These are phyloP conservation scores for Cryptosporidium viatorum DNA, from an alignment of 169 alveolate species.

Conservation along the genomic window DNA sequence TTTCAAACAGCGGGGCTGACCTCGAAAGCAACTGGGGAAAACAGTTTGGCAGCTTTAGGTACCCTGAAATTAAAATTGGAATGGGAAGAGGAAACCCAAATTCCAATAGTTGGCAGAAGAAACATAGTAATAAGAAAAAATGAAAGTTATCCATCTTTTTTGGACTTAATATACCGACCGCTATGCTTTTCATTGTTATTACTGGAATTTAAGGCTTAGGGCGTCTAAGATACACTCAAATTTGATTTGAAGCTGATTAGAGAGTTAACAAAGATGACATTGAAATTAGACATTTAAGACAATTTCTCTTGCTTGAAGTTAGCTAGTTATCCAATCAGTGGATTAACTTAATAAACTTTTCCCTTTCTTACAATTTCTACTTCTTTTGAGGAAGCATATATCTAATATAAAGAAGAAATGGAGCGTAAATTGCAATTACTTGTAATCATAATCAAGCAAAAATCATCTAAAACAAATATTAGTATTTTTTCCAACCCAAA, in stretches of 20 bases:
- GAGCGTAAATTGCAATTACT: background rate
- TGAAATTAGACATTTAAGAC: background rate
- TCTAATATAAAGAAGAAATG: background rate
- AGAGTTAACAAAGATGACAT: background rate
- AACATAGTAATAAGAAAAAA: conserved; percentile 19
- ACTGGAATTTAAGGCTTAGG: no score
- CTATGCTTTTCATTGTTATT: no score
- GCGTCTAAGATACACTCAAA: no score
- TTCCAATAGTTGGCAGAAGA: conserved; percentile 81
- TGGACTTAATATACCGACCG: no score
- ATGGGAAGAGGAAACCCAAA: conserved; percentile 83
- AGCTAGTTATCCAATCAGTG: no score
- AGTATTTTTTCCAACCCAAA: no score
- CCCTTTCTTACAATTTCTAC: no score
- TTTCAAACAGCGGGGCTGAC: conserved; percentile 52
- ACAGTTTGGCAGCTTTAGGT: conserved; percentile 62
- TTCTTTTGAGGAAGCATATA: no score
- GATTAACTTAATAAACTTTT: no score
- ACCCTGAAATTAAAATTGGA: conserved; percentile 79
- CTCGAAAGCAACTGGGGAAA: conserved; percentile 45
- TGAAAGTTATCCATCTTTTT: background rate
- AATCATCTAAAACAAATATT: no score
- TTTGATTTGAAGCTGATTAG: background rate
- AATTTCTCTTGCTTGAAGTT: background rate
- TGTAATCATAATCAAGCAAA: background rate